phyloP scores from a whole-genome alignment of 441 rosid genomes.

The Mallotus japonicus region DNA sequence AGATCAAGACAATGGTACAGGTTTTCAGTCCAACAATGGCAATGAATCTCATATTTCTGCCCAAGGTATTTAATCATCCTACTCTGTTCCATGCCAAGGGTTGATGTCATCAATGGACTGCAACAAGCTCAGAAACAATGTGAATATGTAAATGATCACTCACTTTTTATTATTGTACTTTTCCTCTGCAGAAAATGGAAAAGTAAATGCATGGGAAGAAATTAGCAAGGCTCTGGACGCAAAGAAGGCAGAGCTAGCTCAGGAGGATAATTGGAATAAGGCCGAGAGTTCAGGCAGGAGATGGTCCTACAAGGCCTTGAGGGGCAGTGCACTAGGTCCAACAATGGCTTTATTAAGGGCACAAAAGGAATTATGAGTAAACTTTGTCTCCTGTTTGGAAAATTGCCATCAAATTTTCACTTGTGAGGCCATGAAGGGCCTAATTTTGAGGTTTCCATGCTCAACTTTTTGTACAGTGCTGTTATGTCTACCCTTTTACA shows the following conservation, averaged over 20 bases:
- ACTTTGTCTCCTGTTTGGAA: neutral
- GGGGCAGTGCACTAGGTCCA: conserved; percentile 84
- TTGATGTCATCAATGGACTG: conserved; percentile 1
- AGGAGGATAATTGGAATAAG: conserved; percentile 51
- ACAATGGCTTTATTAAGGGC: conserved; percentile 71
- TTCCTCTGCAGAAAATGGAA: conserved; percentile 48
- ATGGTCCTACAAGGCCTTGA: conserved; percentile 53
- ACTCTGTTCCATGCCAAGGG: neutral
- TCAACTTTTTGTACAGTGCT: conserved; percentile 6
- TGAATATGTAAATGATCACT: conserved; percentile 3
- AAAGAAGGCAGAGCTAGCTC: conserved; percentile 60
- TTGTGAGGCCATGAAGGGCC: neutral
- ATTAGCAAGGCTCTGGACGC: conserved; percentile 56
- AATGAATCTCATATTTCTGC: conserved; percentile 25
- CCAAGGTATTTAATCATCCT: conserved; percentile 38
- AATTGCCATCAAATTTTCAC: neutral
- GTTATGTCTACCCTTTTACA: neutral
- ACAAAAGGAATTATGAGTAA: conserved; percentile 47
- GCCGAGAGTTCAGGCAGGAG: conserved; percentile 49
- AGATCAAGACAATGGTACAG: conserved; percentile 33
- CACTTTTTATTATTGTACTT: neutral
- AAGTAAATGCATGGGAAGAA: conserved; percentile 67
- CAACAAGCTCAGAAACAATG: neutral
- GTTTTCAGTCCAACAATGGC: conserved; percentile 19
- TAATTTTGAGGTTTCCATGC: neutral